Evolutionary conservation across 495 filamentous ascomycete genomes (phyloP).

Genomic region (Glutinoglossum americanum): DNA sequence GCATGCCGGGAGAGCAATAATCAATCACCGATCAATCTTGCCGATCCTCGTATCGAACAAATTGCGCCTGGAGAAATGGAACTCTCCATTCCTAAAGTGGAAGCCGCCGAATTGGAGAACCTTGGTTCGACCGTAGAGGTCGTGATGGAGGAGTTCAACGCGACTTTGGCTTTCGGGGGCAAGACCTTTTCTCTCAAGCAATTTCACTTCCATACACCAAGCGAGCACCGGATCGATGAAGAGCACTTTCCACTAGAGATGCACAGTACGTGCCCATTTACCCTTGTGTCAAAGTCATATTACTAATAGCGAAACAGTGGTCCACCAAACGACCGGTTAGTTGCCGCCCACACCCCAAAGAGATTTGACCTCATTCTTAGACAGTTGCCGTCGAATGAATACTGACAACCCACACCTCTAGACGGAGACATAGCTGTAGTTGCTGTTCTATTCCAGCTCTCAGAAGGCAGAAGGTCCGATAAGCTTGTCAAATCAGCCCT

Average conservation of each 20-base stretch:
- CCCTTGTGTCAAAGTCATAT: neutral
- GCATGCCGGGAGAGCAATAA: slow-evolving; percentile 29
- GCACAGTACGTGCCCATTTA: slow-evolving; percentile 27
- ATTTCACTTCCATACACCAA: slow-evolving; percentile 51
- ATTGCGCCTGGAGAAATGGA: slow-evolving; percentile 16
- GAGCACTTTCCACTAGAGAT: slow-evolving; percentile 38
- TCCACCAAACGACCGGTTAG: neutral
- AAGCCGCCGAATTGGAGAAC: slow-evolving; percentile 32
- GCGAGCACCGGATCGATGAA: slow-evolving; percentile 36
- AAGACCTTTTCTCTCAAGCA: slow-evolving; percentile 32
- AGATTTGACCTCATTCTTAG: neutral
- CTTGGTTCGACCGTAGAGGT: slow-evolving; percentile 38
- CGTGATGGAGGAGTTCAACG: slow-evolving; percentile 21
- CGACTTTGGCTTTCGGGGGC: slow-evolving; percentile 19
- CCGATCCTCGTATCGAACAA: slow-evolving; percentile 18
- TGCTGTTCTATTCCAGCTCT: slow-evolving; percentile 36
- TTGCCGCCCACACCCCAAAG: neutral
- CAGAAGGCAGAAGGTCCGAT: slow-evolving; percentile 14
- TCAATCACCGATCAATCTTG: slow-evolving; percentile 42
- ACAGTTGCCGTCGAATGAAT: neutral
- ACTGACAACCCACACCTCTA: neutral
- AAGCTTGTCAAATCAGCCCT: neutral
- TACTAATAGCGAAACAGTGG: neutral
- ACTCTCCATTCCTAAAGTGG: slow-evolving; percentile 19
- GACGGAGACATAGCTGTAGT: slow-evolving; percentile 28